Percentiles rank a stretch among this genome's conserved stretches.
Conservation (phyloP, 164 flowering plant species). For the Chimonanthus praecox region DNA sequence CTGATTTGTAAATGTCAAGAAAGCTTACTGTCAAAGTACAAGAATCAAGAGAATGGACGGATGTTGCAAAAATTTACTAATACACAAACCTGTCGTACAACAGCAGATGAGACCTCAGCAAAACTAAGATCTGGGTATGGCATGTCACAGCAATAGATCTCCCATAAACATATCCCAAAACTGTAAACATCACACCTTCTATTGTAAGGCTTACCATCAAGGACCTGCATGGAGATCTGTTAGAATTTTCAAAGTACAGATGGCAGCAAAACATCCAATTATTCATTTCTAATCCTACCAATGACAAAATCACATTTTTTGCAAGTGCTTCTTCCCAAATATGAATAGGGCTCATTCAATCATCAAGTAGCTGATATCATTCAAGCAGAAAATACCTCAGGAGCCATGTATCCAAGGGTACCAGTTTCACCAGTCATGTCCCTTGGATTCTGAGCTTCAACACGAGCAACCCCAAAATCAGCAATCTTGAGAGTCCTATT, state of each 20-base stretch:
- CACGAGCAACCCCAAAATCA: conserved; percentile 93
- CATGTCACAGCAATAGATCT: conserved; percentile 92
- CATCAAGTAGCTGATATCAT: background rate
- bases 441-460: conserved; percentile 80
- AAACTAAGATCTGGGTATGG: conserved; percentile 88
- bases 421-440: conserved; percentile 96
- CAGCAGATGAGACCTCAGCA: conserved; percentile 82
- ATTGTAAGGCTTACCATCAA: conserved; percentile 88
- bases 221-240: conserved; percentile 47
- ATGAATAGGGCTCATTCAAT: too few species aligned
- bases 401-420: conserved; percentile 95
- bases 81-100: conserved; percentile 69
- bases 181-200: conserved; percentile 94
- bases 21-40: too few species aligned
- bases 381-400: conserved; percentile 52
- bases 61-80: too few species aligned
- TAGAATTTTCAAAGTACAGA: background rate
- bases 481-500: conserved; percentile 62
- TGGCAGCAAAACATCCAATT: background rate
- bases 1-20: too few species aligned
- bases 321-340: background rate
- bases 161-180: conserved; percentile 98
- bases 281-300: background rate
- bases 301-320: background rate
- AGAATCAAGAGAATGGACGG: too few species aligned